Evolutionary conservation across 2,329 filamentous ascomycete genomes (phyloP).

Genomic region (Hypomyces perniciosus): DNA sequence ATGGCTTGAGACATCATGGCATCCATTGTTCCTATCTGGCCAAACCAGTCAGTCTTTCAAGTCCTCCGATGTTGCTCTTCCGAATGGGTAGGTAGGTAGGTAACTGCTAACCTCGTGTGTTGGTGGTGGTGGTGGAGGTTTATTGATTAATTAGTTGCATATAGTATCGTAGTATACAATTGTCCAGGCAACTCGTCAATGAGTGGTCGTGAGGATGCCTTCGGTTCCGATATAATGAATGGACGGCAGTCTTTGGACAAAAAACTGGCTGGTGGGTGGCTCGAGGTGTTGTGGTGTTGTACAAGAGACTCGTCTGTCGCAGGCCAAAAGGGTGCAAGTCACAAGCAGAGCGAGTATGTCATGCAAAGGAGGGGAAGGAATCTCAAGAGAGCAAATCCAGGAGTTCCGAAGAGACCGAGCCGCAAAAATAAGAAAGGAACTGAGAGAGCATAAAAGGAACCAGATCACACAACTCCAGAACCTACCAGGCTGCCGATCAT

Average conservation of each 20-base stretch:
- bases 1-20: constrained; percentile 53
- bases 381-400: constrained; percentile 25
- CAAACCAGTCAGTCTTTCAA: constrained; percentile 2
- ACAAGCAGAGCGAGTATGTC: constrained; percentile 11
- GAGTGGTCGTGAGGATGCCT: constrained; percentile 16
- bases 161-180: constrained; percentile 10
- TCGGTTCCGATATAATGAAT: constrained; percentile 32
- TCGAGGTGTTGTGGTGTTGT: constrained; percentile 26
- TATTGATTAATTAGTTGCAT: constrained; percentile 9
- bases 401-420: constrained; percentile 30
- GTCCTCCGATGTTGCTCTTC: neutral
- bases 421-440: constrained; percentile 42
- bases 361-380: constrained; percentile 40
- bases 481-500: constrained; percentile 46
- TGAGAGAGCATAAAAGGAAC: constrained; percentile 40
- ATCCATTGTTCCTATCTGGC: constrained; percentile 53
- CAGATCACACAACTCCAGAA: constrained; percentile 37
- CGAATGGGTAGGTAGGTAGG: neutral
- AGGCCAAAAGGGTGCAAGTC: constrained; percentile 17
- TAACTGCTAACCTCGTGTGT: constrained; percentile 5
- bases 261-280: constrained; percentile 28
- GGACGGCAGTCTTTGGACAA: constrained; percentile 36
- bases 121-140: neutral
- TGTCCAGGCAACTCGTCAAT: constrained; percentile 10
- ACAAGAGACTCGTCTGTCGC: constrained; percentile 23